Conservation (phyloP, 192 early-diverging fungal genomes). For the Coemansia sp. region DNA sequence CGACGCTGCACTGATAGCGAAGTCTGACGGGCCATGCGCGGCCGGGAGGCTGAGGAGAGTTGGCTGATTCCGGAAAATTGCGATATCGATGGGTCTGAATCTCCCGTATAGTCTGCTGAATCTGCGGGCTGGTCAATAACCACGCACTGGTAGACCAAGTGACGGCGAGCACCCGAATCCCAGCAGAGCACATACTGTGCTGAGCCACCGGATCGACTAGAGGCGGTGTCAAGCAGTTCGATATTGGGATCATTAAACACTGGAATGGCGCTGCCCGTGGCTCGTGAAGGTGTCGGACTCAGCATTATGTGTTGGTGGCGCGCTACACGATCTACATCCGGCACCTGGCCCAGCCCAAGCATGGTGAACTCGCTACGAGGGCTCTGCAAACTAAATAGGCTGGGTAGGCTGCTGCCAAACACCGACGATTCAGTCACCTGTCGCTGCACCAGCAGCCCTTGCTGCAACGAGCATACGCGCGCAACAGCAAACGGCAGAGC, state of each 20-base stretch:
- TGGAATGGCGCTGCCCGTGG: slow-evolving; percentile 8
- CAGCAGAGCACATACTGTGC: slow-evolving; percentile 48
- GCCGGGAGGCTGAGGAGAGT: slow-evolving; percentile 24
- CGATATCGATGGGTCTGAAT: slow-evolving; percentile 10
- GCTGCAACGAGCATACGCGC: slow-evolving; percentile 27
- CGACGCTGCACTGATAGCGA: slow-evolving; percentile 48
- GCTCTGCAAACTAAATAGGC: slow-evolving; percentile 41
- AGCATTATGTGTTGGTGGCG: slow-evolving; percentile 18
- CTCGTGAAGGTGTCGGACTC: slow-evolving; percentile 27
- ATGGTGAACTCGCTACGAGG: slow-evolving; percentile 47
- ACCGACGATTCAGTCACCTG: slow-evolving; percentile 13
- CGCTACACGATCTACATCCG: slow-evolving; percentile 18
- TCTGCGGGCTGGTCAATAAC: slow-evolving; percentile 13
- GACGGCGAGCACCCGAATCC: slow-evolving; percentile 27
- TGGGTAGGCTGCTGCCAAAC: slow-evolving; percentile 17
- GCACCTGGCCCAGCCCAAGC: slow-evolving; percentile 28
- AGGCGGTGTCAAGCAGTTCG: slow-evolving; percentile 22
- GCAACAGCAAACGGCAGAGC: slow-evolving; percentile 39
- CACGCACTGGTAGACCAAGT: slow-evolving; percentile 29
- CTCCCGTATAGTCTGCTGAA: not conserved
- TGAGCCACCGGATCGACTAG: slow-evolving; percentile 5
- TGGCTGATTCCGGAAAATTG: slow-evolving; percentile 6
- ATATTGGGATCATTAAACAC: slow-evolving; percentile 35
- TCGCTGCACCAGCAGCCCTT: slow-evolving; percentile 42
- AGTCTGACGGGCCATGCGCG: slow-evolving; percentile 28